These are phyloP conservation scores for Ustilago sp. DNA, from an alignment of 1,284 basidiomycete species.

Conservation along the genomic window DNA sequence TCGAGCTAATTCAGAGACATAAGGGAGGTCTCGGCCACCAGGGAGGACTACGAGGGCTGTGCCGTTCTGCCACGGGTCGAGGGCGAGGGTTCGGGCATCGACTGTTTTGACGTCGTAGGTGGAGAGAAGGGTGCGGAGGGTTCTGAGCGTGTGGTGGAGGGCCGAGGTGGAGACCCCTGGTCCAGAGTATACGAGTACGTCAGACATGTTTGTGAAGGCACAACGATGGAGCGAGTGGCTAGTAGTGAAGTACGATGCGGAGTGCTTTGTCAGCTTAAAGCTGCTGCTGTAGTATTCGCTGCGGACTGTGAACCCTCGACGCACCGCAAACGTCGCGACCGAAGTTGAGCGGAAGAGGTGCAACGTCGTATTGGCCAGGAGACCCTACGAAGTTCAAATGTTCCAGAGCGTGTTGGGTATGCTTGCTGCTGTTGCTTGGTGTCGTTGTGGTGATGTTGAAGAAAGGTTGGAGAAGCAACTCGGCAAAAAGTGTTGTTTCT, in stretches of 20 bases:
- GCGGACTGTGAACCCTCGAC: background rate
- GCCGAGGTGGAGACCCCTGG: constrained; percentile 64
- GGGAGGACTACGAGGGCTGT: constrained; percentile 60
- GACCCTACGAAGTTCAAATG: background rate
- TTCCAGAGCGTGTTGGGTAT: background rate
- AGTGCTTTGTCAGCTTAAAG: background rate
- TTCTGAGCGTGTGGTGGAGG: constrained; percentile 57
- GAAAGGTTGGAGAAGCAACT: background rate
- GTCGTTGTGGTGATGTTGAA: background rate
- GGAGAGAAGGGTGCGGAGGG: constrained; percentile 48
- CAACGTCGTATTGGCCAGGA: background rate
- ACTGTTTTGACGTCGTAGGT: constrained; percentile 63
- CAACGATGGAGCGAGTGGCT: background rate
- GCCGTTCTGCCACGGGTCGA: constrained; percentile 58
- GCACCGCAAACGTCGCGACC: background rate
- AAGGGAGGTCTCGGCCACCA: constrained; percentile 62
- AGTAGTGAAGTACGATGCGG: background rate
- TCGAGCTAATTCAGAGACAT: constrained; percentile 47
- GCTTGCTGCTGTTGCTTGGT: background rate
- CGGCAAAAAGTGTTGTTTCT: background rate
- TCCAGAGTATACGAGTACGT: constrained; percentile 62
- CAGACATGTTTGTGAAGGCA: constrained; percentile 47
- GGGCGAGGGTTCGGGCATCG: constrained; percentile 47
- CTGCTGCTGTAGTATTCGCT: background rate
- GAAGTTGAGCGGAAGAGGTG: background rate